phyloP scores from a whole-genome alignment of 1,284 basidiomycete genomes.

The Malassezia yamatoensis region DNA sequence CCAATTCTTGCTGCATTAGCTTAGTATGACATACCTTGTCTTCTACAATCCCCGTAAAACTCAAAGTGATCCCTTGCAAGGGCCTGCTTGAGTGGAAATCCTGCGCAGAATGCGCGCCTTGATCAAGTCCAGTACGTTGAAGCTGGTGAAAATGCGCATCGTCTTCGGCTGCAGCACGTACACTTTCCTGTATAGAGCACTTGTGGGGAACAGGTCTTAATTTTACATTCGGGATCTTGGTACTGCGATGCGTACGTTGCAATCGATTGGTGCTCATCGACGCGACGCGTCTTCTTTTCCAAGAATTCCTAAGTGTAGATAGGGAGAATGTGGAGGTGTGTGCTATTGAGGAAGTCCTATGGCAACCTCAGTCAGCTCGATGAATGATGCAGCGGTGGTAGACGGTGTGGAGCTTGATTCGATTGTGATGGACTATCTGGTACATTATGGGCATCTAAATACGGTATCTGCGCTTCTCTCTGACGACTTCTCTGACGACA shows the following conservation, averaged over 20 bases:
- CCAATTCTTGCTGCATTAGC: conserved; percentile 51
- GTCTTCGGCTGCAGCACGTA: conserved; percentile 29
- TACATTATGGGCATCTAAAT: conserved; percentile 61
- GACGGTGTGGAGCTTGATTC: background rate
- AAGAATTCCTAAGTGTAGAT: background rate
- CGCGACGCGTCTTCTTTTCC: background rate
- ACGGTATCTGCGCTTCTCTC: conserved; percentile 59
- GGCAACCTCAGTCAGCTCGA: too few relatives aligned
- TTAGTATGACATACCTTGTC: conserved; percentile 10
- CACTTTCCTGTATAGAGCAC: conserved; percentile 6
- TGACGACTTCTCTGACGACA: conserved; percentile 1
- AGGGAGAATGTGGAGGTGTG: background rate
- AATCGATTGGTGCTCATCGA: conserved; percentile 26
- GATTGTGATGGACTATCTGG: conserved; percentile 69
- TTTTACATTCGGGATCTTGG: conserved; percentile 44
- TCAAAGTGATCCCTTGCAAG: conserved; percentile 58
- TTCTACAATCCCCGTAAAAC: conserved; percentile 63
- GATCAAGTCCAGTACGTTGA: conserved; percentile 40
- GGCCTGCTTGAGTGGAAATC: conserved; percentile 51
- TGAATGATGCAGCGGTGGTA: too few relatives aligned
- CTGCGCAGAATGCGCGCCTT: conserved; percentile 30
- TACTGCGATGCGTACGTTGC: conserved; percentile 34
- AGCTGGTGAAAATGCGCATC: conserved; percentile 28
- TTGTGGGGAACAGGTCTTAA: conserved; percentile 27
- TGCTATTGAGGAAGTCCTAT: too few relatives aligned